Evolutionary conservation across 192 early-diverging fungal genomes (phyloP), one percentile per base, ranked within the genome.

Genomic region (Chytriomyces sp.): DNA sequence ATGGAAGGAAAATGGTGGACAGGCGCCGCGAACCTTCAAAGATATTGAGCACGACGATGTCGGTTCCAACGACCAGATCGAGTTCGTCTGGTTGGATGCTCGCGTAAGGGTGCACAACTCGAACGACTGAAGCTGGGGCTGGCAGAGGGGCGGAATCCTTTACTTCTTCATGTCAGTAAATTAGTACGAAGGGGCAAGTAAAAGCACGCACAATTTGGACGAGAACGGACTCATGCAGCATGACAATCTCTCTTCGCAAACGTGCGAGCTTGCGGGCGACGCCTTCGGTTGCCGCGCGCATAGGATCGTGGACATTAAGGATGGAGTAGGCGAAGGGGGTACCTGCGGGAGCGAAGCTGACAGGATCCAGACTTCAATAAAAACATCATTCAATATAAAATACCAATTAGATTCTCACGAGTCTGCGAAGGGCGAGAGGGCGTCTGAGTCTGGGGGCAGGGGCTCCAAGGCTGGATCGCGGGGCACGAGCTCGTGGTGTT

Each of bases 31-130:
- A n/a, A 62, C 60, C 60, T 54, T 81, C 80, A 69, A 79, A 81
- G 12, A 55, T 52, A 26, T 44, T 37, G 7, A 81, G 26, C 66
- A 81, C 34, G 30, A 81, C 53, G 17, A 81, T 33, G 22, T 76
- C 74, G 12, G 39, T 30, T 12, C 78, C 80, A 26, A 67, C 52
- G 5, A 39, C 63, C 19, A 81, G 54, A 4, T 32, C 40, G 14
- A 81, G 66, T 52, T 81, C 80, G 60, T 81, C 63, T 10, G 64
- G 66, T 19, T 76, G 61, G 17, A 52, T 44, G 8, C 77, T 39
- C 32, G 8, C 44, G 56, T 79, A 79, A 3, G 78, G 62, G 64
- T 79, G 70, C 49, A 77, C 53, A 40, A 79, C 70, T n/a, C 58
- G 56, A 49, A 49, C 44, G 22, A 49, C 22, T 0, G 44, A 1